These are phyloP conservation scores for Scutellaria baicalensis DNA, from an alignment of 257 asterid genomes.

Conservation along the genomic window DNA sequence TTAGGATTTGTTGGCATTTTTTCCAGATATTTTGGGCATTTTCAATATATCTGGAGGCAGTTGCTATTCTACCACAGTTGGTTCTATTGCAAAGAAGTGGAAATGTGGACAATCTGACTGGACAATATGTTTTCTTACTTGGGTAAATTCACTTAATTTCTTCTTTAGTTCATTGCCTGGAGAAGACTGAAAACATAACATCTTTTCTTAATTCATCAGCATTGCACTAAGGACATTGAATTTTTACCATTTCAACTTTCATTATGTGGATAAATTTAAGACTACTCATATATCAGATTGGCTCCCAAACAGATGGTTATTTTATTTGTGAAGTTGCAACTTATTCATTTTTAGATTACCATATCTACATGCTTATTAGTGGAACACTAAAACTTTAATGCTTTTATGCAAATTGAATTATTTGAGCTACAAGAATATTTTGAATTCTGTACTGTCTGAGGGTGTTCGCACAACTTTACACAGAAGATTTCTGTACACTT, in stretches of 20 bases:
- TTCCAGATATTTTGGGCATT: slow-evolving; percentile 86
- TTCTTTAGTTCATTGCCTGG: background rate
- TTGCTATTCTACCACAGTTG: slow-evolving; percentile 78
- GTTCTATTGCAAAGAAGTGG: slow-evolving; percentile 96
- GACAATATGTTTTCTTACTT: slow-evolving; percentile 87
- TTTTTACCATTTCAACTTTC: background rate
- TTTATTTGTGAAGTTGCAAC: background rate
- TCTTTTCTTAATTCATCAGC: background rate
- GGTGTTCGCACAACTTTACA: background rate
- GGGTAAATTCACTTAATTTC: slow-evolving; percentile 62
- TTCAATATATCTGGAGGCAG: slow-evolving; percentile 67
- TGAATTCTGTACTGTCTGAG: background rate
- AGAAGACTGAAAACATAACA: background rate
- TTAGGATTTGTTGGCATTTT: background rate
- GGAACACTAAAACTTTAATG: background rate
- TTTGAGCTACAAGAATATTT: background rate
- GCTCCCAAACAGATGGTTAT: background rate
- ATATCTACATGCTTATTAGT: background rate
- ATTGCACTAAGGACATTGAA: background rate
- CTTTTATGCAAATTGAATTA: background rate
- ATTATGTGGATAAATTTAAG: background rate
- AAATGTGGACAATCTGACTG: slow-evolving; percentile 90
- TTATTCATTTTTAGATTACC: background rate
- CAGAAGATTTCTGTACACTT: background rate
- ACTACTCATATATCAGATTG: background rate